phyloP scores from a whole-genome alignment of 148 eudicot species.

The Nyssa sinensis region DNA sequence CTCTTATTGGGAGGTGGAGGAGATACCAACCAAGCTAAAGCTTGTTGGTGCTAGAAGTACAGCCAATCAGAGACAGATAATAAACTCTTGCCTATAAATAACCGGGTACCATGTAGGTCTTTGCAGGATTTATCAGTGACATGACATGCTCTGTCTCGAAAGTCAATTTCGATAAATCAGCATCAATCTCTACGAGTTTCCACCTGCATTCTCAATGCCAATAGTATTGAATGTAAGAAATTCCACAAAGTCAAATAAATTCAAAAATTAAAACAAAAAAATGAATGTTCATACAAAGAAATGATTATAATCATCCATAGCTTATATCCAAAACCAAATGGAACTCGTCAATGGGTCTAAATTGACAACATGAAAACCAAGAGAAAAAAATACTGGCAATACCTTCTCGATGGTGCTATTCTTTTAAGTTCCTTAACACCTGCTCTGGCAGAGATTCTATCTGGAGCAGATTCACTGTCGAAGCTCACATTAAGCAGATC shows the following conservation, averaged over 20 bases:
- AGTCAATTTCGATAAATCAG: conserved; percentile 60
- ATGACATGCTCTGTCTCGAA: conserved; percentile 81
- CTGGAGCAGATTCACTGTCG: conserved; percentile 84
- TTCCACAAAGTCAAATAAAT: not conserved
- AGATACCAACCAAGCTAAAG: too few species aligned
- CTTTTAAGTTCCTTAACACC: conserved; percentile 72
- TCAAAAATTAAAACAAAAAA: not conserved
- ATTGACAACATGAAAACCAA: not conserved
- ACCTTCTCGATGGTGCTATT: conserved; percentile 80
- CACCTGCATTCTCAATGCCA: conserved; percentile 48
- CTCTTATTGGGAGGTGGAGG: too few species aligned
- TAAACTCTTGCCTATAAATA: not conserved
- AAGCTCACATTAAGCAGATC: conserved; percentile 96
- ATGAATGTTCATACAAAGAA: not conserved
- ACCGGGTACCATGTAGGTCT: conserved; percentile 78
- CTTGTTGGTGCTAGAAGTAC: not conserved
- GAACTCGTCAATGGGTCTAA: not conserved
- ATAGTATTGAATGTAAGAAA: not conserved
- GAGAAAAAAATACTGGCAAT: conserved; percentile 6
- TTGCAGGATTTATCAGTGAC: conserved; percentile 81
- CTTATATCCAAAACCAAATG: not conserved
- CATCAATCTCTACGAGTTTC: conserved; percentile 98
- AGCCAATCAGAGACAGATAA: not conserved
- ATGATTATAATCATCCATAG: not conserved
- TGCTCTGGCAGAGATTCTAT: conserved; percentile 81